Evolutionary conservation across 106 monocot species (phyloP).

Genomic region (Vanilla planifolia): DNA sequence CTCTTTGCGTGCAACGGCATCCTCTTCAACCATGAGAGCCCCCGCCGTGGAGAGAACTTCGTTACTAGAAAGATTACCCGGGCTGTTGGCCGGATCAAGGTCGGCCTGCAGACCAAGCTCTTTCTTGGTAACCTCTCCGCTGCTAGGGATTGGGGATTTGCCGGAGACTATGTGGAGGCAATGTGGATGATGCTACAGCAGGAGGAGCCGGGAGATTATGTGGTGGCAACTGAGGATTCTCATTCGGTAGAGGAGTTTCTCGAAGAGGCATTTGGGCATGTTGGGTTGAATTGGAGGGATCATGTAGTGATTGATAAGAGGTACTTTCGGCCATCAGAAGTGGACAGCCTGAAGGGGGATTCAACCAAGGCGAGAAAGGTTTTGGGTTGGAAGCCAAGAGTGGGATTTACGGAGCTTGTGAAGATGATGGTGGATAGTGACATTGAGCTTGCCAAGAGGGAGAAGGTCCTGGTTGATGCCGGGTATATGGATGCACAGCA

Average conservation of each 20-base stretch:
- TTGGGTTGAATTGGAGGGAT: constrained; percentile 76
- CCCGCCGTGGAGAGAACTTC: constrained; percentile 91
- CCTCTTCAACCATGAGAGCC: constrained; percentile 95
- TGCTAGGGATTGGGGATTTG: constrained; percentile 92
- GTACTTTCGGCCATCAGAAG: constrained; percentile 92
- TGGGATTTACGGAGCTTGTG: constrained; percentile 78
- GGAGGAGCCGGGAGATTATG: constrained; percentile 80
- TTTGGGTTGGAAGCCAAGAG: constrained; percentile 84
- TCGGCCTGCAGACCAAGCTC: constrained; percentile 88
- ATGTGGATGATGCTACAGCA: constrained; percentile 99
- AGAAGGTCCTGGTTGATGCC: constrained; percentile 88
- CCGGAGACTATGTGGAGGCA: constrained; percentile 95
- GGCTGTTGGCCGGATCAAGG: constrained; percentile 80
- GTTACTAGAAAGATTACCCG: constrained; percentile 96
- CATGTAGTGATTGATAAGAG: constrained; percentile 90
- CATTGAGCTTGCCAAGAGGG: constrained; percentile 70
- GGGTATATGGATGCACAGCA: constrained; percentile 79
- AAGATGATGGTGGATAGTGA: constrained; percentile 94
- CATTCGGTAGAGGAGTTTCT: constrained; percentile 96
- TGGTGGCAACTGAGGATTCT: constrained; percentile 91
- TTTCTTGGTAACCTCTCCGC: constrained; percentile 89
- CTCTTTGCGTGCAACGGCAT: constrained; percentile 95
- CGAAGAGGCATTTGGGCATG: constrained; percentile 69
- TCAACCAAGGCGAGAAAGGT: constrained; percentile 67
- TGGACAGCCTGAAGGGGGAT: constrained; percentile 86